Base-by-base conservation (phyloP, 2,329 filamentous ascomycete genomes). In the Aspergillus hiratsukae region DNA sequence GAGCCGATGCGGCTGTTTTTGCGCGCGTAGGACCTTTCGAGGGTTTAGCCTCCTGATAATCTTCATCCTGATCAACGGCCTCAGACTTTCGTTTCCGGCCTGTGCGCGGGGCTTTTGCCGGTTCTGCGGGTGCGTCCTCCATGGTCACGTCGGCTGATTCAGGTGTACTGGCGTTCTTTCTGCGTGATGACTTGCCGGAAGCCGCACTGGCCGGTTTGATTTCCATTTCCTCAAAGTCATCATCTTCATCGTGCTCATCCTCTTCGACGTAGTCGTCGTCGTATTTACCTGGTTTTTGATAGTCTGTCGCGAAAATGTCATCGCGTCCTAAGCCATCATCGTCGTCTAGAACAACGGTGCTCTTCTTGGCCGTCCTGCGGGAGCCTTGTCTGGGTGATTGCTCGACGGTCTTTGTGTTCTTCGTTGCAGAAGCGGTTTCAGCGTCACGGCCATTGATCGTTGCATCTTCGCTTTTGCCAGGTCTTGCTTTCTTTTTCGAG, bases 291-390 rank as follows among this genome's bases (percentile, higher is more conserved):
- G 83, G 78, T 49, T 82, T 82, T 68, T 86, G 88, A 35, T 81
- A 82, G 61, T 90, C 86, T 3, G 88, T 87, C 14, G 87, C 88
- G 72, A 92, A 92, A 21, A 96, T 91, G 64, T 96, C 92, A 61
- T 91, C 88, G n/a, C 84, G 88, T 3, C 75, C 81, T 48, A 83
- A 87, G 11, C 23, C 43, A 48, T 90, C 80, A 35, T 86, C 87
- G 53, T 89, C 87, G 21, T 90, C 83, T 62, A 88, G 21, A 61
- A 61, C 67, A 59, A 56, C 54, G 55, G 58, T 72, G 69, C 68
- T 71, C 63, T 73, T 76, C 56, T 75, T 72, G 14, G 64, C 52
- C 10, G 57, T 48, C 23, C 51, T 54, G 40, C 54, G 62, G 17
- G 63, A 51, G 8, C 52, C 48, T 28, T 53, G 53, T 25, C 63